These are phyloP conservation scores for Aureobasidium pullulans DNA, from an alignment of 2,329 filamentous ascomycete genomes.

Conservation along the genomic window DNA sequence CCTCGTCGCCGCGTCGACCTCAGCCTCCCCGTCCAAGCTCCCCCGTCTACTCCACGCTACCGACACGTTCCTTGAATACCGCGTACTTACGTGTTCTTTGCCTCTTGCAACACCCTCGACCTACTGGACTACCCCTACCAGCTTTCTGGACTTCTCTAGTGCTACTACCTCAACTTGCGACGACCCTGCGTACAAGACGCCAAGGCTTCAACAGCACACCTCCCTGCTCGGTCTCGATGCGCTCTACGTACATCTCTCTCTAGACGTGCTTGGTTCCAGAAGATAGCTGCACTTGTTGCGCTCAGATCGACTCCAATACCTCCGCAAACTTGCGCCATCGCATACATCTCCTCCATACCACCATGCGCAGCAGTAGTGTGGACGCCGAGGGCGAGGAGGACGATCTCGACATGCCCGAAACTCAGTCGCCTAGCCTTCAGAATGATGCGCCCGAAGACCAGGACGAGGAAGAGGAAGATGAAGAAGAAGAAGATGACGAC, in stretches of 20 bases:
- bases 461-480: slow-evolving; percentile 34
- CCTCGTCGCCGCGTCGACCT: slow-evolving; percentile 4
- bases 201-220: not conserved
- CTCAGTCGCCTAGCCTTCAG: slow-evolving; percentile 27
- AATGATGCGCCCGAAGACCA: slow-evolving; percentile 44
- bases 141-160: not conserved
- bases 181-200: not conserved
- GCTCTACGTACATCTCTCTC: not conserved
- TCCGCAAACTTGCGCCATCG: not conserved
- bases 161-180: not conserved
- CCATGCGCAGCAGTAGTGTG: slow-evolving; percentile 13
- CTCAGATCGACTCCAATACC: not conserved
- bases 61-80: not conserved
- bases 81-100: slow-evolving; percentile 9
- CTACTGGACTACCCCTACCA: not conserved
- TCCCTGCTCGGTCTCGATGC: not conserved
- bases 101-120: not conserved
- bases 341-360: not conserved
- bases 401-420: slow-evolving; percentile 23
- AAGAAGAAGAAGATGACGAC: slow-evolving; percentile 30
- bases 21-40: slow-evolving; percentile 9
- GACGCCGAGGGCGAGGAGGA: slow-evolving; percentile 25
- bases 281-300: not conserved
- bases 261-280: not conserved
- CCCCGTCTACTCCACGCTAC: not conserved